These are phyloP conservation scores for Leccinum barrowsii DNA, from an alignment of 768 basidiomycete species.

Conservation along the genomic window DNA sequence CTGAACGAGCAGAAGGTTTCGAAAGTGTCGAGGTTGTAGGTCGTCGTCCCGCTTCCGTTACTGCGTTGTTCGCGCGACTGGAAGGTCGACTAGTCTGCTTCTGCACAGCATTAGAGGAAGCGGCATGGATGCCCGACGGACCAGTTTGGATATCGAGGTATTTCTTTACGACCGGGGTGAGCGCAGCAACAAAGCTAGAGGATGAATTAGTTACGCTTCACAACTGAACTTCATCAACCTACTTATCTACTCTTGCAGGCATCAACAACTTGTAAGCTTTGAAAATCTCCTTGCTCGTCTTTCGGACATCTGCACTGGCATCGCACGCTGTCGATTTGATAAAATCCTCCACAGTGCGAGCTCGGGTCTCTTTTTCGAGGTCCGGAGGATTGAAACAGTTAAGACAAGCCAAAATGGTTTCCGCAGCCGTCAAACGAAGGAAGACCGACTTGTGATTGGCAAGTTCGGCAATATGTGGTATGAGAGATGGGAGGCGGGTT, in stretches of 20 bases:
- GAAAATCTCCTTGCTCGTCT: constrained; percentile 65
- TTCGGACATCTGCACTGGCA: constrained; percentile 72
- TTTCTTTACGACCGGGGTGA: constrained; percentile 74
- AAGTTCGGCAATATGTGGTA: constrained; percentile 56
- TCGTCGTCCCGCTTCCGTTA: constrained; percentile 6
- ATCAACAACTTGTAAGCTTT: constrained; percentile 71
- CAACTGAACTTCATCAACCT: constrained; percentile 16
- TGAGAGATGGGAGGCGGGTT: constrained; percentile 62
- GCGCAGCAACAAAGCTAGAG: constrained; percentile 63
- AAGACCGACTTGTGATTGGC: constrained; percentile 64
- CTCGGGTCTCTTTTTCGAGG: constrained; percentile 63
- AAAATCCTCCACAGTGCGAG: constrained; percentile 63
- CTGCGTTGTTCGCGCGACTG: constrained; percentile 20
- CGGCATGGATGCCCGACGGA: neutral
- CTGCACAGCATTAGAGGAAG: constrained; percentile 9
- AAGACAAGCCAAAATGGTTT: constrained; percentile 61
- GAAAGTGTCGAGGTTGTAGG: constrained; percentile 6
- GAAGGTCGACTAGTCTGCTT: constrained; percentile 23
- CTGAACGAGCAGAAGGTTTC: constrained; percentile 13
- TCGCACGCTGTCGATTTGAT: constrained; percentile 68
- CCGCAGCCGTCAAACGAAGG: constrained; percentile 61
- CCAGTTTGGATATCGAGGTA: constrained; percentile 54
- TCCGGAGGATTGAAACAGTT: constrained; percentile 80
- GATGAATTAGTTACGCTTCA: constrained; percentile 6
- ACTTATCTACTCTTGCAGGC: constrained; percentile 68